Conservation (phyloP, 2,329 filamentous ascomycete species). For the Calonectria leucothoes region DNA sequence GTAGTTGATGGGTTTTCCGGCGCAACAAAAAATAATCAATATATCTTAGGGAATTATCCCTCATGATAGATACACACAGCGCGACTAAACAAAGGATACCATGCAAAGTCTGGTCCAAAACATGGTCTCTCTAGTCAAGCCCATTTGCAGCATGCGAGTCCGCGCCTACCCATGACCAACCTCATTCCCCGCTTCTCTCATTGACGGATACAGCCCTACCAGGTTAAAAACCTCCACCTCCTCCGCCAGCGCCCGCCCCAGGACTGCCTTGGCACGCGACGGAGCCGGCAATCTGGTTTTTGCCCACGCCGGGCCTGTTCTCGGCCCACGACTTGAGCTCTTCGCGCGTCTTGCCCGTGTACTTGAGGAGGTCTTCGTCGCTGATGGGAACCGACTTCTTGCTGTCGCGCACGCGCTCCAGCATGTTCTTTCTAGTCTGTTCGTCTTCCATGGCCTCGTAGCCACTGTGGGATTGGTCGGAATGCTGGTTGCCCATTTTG, state of each 20-base stretch:
- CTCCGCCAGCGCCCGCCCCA: slow-evolving; percentile 44
- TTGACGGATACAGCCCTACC: slow-evolving; percentile 49
- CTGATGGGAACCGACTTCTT: slow-evolving; percentile 47
- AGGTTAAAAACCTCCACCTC: slow-evolving; percentile 46
- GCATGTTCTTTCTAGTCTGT: slow-evolving; percentile 38
- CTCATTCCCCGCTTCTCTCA: slow-evolving; percentile 24
- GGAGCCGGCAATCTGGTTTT: slow-evolving; percentile 52
- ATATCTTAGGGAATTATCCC: not conserved
- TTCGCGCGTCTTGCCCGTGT: slow-evolving; percentile 53
- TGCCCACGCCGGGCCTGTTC: slow-evolving; percentile 52
- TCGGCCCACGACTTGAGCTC: slow-evolving; percentile 52
- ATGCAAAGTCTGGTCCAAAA: not conserved
- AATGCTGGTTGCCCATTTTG: not conserved
- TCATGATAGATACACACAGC: not conserved
- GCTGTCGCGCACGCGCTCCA: slow-evolving; percentile 45
- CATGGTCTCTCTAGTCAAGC: too few relatives aligned
- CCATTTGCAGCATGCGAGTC: slow-evolving; percentile 34
- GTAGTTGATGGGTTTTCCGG: not conserved
- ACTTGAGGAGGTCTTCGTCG: slow-evolving; percentile 54
- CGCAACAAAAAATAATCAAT: not conserved
- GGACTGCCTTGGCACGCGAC: slow-evolving; percentile 41
- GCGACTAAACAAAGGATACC: not conserved
- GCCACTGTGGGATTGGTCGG: not conserved
- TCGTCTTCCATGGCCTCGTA: slow-evolving; percentile 12
- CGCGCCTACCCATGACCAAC: not conserved